Evolutionary conservation across 257 asterid species (phyloP), one percentile per base, ranked within the genome.

Genomic region (Echium plantagineum): DNA sequence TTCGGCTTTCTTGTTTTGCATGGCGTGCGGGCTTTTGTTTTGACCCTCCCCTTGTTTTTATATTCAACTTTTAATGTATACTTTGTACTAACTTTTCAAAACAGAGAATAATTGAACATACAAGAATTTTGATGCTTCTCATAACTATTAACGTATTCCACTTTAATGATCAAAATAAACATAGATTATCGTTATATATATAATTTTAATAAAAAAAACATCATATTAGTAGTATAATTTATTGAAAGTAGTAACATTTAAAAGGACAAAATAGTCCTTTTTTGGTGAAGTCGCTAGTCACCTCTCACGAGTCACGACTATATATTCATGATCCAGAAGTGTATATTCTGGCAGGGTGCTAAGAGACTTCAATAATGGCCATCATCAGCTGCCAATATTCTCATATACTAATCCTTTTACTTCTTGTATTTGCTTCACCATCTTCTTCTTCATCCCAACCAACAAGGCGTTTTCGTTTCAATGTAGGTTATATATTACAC

Each of bases 401-500:
- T 18, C 42, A 76, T 0, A 31, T 76, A 32, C 64, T 69, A 48
- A 21, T 65, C 55, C 55, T 73, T n/a, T 7, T 67, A 19, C 1
- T 60, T 24, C 22, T 71, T 15, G 67, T 66, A 21, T 53, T 65
- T 57, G 70, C 58, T 55, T 5, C 52, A 30, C 69, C 62, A 64
- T 63, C 77, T 64, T 78, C 83, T 56, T 60, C 79, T 0, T 31
- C 85, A 55, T 16, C 83, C 46, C 63, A 42, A 10, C 49, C 75
- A n/a, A 72, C 81, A 7, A 68, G 77, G 66, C 72, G 66, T 21
- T 84, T 87, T 48, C 70, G 76, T 7, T 87, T 84, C 75, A 80
- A 71, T 57, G 94, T 82, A 71, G 58, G 85, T 47, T 9, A 9
- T 47, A n/a, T 18, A 8, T 3, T 5, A n/a, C 6, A 19, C 24